Evolutionary conservation across 306 rosid genomes (phyloP).

Genomic region (Cicer judaicum): DNA sequence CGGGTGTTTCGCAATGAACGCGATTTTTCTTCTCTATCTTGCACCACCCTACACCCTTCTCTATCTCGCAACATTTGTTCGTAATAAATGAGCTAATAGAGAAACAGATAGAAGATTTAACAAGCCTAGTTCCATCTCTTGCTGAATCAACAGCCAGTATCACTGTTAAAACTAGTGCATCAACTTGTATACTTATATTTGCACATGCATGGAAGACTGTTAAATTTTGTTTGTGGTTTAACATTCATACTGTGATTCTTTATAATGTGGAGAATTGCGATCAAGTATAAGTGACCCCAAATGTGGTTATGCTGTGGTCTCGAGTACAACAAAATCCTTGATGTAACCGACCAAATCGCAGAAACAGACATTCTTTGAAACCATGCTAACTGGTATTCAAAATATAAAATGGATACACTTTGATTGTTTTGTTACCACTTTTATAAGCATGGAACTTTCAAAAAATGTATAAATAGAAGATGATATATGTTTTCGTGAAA

Average conservation of each 20-base stretch:
- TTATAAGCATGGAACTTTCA: not conserved
- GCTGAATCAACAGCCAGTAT: constrained; percentile 68
- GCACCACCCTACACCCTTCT: constrained; percentile 95
- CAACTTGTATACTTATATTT: not conserved
- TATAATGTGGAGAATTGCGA: not conserved
- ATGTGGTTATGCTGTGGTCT: not conserved
- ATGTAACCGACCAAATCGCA: no score
- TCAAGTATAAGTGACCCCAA: not conserved
- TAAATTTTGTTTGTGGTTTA: not conserved
- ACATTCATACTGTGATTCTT: no score
- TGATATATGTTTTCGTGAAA: not conserved
- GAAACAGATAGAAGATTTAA: not conserved
- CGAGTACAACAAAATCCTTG: not conserved
- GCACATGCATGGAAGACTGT: not conserved
- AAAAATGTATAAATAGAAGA: no score
- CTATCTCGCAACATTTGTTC: constrained; percentile 72
- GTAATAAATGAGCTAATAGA: constrained; percentile 31
- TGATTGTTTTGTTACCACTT: not conserved
- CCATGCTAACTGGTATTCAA: no score
- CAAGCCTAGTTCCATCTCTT: constrained; percentile 82
- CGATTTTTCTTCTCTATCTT: constrained; percentile 62
- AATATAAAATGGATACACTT: no score
- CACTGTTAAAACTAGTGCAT: not conserved
- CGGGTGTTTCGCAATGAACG: constrained; percentile 32
- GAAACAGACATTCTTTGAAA: no score